Conservation (phyloP, 2,329 filamentous ascomycete genomes). For the Sodiomyces alkalinus region DNA sequence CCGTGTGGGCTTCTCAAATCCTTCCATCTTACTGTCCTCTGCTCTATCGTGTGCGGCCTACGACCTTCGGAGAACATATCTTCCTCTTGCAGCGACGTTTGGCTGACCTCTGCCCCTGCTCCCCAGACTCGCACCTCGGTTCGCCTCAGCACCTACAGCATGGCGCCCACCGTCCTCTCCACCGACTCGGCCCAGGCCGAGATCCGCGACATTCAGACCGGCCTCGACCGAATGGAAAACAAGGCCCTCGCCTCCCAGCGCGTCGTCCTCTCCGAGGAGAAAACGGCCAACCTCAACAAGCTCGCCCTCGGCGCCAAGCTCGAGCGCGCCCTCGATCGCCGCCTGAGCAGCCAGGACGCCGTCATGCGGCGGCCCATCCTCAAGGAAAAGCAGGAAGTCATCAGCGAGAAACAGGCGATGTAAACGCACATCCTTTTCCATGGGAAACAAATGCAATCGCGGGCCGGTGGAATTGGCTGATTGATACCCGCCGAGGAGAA, state of each 20-base stretch:
- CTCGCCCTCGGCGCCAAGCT: slow-evolving; percentile 81
- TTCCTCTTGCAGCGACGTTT: background rate
- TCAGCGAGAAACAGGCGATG: too few species aligned
- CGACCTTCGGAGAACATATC: too few species aligned
- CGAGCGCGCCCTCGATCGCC: slow-evolving; percentile 69
- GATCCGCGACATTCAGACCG: slow-evolving; percentile 57
- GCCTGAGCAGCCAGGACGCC: slow-evolving; percentile 82
- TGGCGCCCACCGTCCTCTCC: slow-evolving; percentile 36
- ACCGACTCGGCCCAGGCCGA: slow-evolving; percentile 40
- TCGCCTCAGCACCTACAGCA: slow-evolving; percentile 46
- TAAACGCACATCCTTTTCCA: too few species aligned
- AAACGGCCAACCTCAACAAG: slow-evolving; percentile 70
- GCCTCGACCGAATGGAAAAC: slow-evolving; percentile 79
- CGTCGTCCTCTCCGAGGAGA: slow-evolving; percentile 63
- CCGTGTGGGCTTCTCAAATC: too few species aligned
- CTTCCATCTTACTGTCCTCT: slow-evolving; percentile 1
- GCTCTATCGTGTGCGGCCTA: too few species aligned
- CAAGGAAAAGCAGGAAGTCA: slow-evolving; percentile 20
- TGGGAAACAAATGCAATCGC: too few species aligned
- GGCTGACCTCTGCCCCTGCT: slow-evolving; percentile 3
- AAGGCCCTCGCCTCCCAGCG: slow-evolving; percentile 72
- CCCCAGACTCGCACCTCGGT: slow-evolving; percentile 35
- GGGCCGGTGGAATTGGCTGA: too few species aligned
- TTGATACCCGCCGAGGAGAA: too few species aligned
- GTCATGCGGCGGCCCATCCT: slow-evolving; percentile 44